Percentiles rank a stretch among this genome's conserved stretches.
phyloP scores from a whole-genome alignment of 75 land plant genomes.

The Ceratopteris richardii region DNA sequence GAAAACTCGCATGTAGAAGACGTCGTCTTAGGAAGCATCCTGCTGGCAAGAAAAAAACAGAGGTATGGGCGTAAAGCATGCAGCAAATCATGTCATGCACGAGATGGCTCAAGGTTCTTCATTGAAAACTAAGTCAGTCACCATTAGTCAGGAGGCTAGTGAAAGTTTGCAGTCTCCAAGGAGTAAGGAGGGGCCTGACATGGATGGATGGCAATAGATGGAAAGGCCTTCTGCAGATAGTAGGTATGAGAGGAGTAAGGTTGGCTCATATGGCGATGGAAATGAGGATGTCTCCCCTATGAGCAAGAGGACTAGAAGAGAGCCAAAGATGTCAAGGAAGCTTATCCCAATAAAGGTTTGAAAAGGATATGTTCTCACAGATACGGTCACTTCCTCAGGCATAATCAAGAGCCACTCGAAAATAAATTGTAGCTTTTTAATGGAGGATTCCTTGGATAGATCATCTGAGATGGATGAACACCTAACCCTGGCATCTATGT shows the following conservation, averaged over 20 bases:
- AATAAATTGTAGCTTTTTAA: not conserved
- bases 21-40: not conserved
- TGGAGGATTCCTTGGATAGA: too few relatives aligned
- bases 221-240: slow-evolving; percentile 19
- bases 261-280: slow-evolving; percentile 26
- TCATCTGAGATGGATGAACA: too few relatives aligned
- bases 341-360: slow-evolving; percentile 31
- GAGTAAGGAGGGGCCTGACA: slow-evolving; percentile 4
- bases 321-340: slow-evolving; percentile 28
- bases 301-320: slow-evolving; percentile 15
- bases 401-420: slow-evolving; percentile 54
- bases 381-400: slow-evolving; percentile 41
- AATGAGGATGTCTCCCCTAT: slow-evolving; percentile 44
- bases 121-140: slow-evolving; percentile 12
- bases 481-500: too few relatives aligned
- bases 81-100: too few relatives aligned
- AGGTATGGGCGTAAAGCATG: too few relatives aligned
- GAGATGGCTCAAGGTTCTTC: too few relatives aligned
- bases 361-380: slow-evolving; percentile 41
- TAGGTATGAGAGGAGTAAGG: slow-evolving; percentile 24
- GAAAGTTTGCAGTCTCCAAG: not conserved
- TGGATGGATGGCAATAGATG: slow-evolving; percentile 1
- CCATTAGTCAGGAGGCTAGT: not conserved
- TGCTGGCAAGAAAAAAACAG: slow-evolving; percentile 14
- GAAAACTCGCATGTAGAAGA: slow-evolving; percentile 1